Conservation (phyloP, 2,329 filamentous ascomycete species). For the Ilyonectria robusta region DNA sequence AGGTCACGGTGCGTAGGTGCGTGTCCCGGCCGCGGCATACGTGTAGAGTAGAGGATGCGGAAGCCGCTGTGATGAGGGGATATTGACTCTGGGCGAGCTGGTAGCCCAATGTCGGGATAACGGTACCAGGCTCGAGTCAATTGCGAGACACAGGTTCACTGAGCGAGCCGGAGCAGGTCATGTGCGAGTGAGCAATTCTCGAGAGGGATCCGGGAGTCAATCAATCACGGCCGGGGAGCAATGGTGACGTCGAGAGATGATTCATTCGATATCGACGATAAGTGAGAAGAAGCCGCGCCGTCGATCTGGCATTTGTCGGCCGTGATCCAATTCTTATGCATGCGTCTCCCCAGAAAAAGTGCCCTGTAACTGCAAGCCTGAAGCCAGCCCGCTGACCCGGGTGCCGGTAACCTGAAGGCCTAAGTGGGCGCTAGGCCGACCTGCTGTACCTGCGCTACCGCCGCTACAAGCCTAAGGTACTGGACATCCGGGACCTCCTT, state of each 20-base stretch:
- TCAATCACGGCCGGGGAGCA: constrained; percentile 3
- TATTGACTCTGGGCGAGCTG: not conserved
- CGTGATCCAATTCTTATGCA: constrained; percentile 1
- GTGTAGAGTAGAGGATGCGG: constrained; percentile 8
- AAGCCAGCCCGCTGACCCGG: not conserved
- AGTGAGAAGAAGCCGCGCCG: constrained; percentile 1
- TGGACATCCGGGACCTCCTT: too few relatives aligned
- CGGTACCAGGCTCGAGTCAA: not conserved
- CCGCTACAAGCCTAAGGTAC: too few relatives aligned
- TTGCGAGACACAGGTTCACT: not conserved
- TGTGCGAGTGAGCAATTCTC: not conserved
- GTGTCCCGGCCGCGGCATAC: not conserved
- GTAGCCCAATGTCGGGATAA: constrained; percentile 1
- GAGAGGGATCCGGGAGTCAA: not conserved
- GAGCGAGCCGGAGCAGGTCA: not conserved
- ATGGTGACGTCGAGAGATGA: constrained; percentile 8
- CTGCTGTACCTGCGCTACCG: not conserved
- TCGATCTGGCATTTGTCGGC: constrained; percentile 1
- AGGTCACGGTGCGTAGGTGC: not conserved
- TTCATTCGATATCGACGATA: not conserved
- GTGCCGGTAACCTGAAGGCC: not conserved
- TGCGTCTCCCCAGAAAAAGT: not conserved
- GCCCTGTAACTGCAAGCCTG: not conserved
- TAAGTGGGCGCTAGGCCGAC: not conserved
- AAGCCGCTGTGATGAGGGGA: constrained; percentile 5